Evolutionary conservation across 768 basidiomycete genomes (phyloP).

Genomic region (Tylopilus rubrobrunneus): DNA sequence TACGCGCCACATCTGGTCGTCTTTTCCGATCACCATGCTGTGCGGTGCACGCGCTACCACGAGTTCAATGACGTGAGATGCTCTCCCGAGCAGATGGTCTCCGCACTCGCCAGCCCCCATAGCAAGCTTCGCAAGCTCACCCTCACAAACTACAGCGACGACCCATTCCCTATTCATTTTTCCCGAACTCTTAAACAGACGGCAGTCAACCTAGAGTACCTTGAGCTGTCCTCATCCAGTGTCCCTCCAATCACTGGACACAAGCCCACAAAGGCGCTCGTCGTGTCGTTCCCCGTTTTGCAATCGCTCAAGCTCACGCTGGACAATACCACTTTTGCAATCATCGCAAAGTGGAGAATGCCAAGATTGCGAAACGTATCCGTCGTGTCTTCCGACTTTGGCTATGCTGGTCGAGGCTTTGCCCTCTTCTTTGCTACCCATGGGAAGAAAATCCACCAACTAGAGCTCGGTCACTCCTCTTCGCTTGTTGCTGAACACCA

Average conservation of each 20-base stretch:
- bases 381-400: constrained; percentile 68
- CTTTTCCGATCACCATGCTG: constrained; percentile 62
- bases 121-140: constrained; percentile 54
- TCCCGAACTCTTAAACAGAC: constrained; percentile 50
- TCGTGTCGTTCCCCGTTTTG: constrained; percentile 54
- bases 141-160: constrained; percentile 72
- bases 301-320: constrained; percentile 65
- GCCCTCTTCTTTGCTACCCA: constrained; percentile 62
- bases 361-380: constrained; percentile 60
- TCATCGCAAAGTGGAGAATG: constrained; percentile 65
- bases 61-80: constrained; percentile 41
- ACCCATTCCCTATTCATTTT: constrained; percentile 52
- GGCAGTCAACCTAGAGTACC: constrained; percentile 56
- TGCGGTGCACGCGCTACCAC: constrained; percentile 51
- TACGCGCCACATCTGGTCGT: constrained; percentile 55
- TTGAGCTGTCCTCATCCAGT: constrained; percentile 62
- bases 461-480: constrained; percentile 71
- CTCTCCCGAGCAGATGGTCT: constrained; percentile 56
- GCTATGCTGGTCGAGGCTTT: constrained; percentile 65
- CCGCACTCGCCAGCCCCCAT: constrained; percentile 52
- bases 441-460: constrained; percentile 55
- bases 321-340: constrained; percentile 66
- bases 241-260: constrained; percentile 39
- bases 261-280: constrained; percentile 15
- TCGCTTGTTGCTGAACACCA: constrained; percentile 66